Evolutionary conservation across 768 basidiomycete genomes (phyloP).

Genomic region (Coprinopsis cinerea): DNA sequence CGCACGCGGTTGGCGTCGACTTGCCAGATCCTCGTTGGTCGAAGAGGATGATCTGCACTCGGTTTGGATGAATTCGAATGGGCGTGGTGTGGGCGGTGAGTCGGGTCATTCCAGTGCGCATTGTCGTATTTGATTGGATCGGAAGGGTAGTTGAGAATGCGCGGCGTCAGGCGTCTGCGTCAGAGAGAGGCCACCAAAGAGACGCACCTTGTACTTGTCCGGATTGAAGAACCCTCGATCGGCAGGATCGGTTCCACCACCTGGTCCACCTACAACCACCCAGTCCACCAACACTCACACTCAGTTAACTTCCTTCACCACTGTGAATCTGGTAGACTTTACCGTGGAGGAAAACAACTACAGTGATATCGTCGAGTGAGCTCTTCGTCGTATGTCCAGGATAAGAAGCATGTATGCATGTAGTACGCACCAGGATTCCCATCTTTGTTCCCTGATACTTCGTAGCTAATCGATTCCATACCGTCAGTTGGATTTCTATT

Average conservation of each 20-base stretch:
- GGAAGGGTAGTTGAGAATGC: background rate
- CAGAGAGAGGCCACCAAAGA: background rate
- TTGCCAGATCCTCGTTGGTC: slow-evolving; percentile 90
- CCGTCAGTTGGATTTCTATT: too few species aligned
- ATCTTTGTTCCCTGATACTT: slow-evolving; percentile 71
- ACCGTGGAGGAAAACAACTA: slow-evolving; percentile 82
- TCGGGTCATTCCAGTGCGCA: too few species aligned
- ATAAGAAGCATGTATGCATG: background rate
- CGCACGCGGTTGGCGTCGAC: slow-evolving; percentile 72
- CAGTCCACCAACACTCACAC: background rate
- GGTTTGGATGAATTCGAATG: background rate
- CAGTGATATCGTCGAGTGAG: background rate
- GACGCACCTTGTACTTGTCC: slow-evolving; percentile 66
- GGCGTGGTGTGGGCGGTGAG: too few species aligned
- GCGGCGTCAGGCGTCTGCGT: background rate
- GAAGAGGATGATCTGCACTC: slow-evolving; percentile 67
- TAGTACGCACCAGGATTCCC: slow-evolving; percentile 59
- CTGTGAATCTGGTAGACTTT: slow-evolving; percentile 1
- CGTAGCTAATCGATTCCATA: slow-evolving; percentile 48
- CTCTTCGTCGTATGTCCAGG: background rate
- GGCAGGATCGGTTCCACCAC: slow-evolving; percentile 61
- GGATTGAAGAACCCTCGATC: slow-evolving; percentile 85
- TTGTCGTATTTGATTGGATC: too few species aligned
- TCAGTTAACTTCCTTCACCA: background rate
- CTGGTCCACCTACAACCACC: slow-evolving; percentile 58